Conservation (phyloP, 2,329 filamentous ascomycete genomes). For the Aspergillus floridensis region DNA sequence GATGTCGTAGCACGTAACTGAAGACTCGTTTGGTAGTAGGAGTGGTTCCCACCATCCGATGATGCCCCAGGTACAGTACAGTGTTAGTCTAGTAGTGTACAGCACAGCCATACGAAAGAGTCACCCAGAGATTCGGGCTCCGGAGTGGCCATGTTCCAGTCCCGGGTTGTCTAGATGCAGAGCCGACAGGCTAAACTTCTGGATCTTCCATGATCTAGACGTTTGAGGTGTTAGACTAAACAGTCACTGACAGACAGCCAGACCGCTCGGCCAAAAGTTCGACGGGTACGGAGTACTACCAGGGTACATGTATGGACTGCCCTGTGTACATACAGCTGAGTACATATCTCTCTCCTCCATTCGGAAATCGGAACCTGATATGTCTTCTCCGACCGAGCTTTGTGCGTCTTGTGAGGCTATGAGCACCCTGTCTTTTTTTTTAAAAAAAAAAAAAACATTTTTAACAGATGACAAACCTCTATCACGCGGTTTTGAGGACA, state of each 20-base stretch:
- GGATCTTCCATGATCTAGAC: background rate
- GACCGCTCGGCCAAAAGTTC: background rate
- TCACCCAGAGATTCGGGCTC: background rate
- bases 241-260: background rate
- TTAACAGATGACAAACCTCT: background rate
- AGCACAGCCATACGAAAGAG: background rate
- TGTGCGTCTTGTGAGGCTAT: background rate
- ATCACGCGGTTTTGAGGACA: background rate
- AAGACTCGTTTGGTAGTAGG: background rate
- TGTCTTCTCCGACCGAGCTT: background rate
- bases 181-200: background rate
- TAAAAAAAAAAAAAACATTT: no score
- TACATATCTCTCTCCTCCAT: background rate
- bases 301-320: no score
- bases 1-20: background rate
- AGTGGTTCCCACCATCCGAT: background rate
- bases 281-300: background rate
- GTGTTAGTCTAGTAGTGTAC: no score
- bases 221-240: background rate
- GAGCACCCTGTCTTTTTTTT: background rate
- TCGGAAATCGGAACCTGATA: background rate
- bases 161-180: background rate
- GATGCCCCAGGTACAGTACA: background rate
- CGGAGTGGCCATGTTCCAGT: background rate
- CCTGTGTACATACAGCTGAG: background rate